Evolutionary conservation across 495 filamentous ascomycete species (phyloP), one percentile per base, ranked within the genome.

Genomic region (Penicillium diatomitis): DNA sequence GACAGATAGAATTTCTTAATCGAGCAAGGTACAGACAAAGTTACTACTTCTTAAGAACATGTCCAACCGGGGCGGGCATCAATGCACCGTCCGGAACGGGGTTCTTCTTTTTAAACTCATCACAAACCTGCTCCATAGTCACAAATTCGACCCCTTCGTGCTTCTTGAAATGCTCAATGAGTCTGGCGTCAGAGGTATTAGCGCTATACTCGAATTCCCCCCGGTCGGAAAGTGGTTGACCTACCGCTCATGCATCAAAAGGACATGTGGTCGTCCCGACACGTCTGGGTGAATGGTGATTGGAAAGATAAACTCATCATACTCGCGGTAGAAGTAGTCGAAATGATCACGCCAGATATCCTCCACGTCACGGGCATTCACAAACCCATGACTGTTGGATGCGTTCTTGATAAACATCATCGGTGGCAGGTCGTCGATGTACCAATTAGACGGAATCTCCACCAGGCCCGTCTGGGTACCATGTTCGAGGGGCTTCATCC

Each of bases 81-180:
- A 62, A 31, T 3, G 61, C 61, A 5, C 61, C 61, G 8, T 51
- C 43, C 9, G 58, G 56, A 37, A 49, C 47, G 6, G 58, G 9
- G 36, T 62, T 63, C 55, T 54, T 60, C 12, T 45, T 54, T 65
- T 79, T 81, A 62, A 84, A 84, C 33, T 84, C 78, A 49, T 81
- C 79, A 20, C 72, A 76, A 47, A 85, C 77, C 54, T 82, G 70
- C 48, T 77, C 83, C 68, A 87, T 82, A 0, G 81, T 84, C 51
- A 84, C 75, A 76, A 83, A 87, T 53, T 87, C 80, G 1, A 86
- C 80, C 0, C 84, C 83, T 33, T 85, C 82, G 49, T 87, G 82
- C 38, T 74, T 78, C 51, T 84, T 84, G 55, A 88, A 82, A 43
- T 85, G 76, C 48, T 86, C 83, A 54, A 87, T 86, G 39, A 85